Percentiles rank a stretch among this genome's conserved stretches.
These are phyloP conservation scores for Termitomyces sp. DNA, from an alignment of 768 basidiomycete genomes.

Conservation along the genomic window DNA sequence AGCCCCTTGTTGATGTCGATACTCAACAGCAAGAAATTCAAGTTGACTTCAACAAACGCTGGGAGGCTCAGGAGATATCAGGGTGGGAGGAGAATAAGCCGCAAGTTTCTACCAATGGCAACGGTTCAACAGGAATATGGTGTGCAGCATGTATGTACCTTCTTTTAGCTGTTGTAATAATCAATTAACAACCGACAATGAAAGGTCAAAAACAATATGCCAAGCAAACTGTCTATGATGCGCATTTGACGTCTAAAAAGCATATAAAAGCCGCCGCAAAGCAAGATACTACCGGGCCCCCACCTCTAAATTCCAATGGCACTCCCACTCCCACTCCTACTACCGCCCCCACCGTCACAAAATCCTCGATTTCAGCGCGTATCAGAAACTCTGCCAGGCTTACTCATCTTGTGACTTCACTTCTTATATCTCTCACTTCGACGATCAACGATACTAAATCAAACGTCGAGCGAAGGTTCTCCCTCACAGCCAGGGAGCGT, in stretches of 20 bases:
- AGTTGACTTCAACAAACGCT: constrained; percentile 70
- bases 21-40: constrained; percentile 61
- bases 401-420: constrained; percentile 64
- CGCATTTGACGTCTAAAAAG: constrained; percentile 93
- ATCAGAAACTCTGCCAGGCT: constrained; percentile 64
- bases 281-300: constrained; percentile 47
- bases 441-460: constrained; percentile 87
- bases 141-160: constrained; percentile 80
- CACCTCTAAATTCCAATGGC: constrained; percentile 60
- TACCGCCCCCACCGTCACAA: constrained; percentile 18
- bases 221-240: constrained; percentile 97
- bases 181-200: not conserved
- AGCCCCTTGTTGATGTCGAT: constrained; percentile 78
- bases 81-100: constrained; percentile 64
- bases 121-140: constrained; percentile 70
- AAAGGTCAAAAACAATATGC: constrained; percentile 92
- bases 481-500: constrained; percentile 95
- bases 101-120: constrained; percentile 43
- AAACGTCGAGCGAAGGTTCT: constrained; percentile 95
- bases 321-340: constrained; percentile 27
- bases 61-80: constrained; percentile 73
- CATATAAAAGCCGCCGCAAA: constrained; percentile 89
- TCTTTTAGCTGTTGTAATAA: not conserved
- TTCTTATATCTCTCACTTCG: constrained; percentile 61
- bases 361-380: constrained; percentile 44